Conservation (phyloP, 176 grass and related monocot genomes). For the Oropetium thomaeum region DNA sequence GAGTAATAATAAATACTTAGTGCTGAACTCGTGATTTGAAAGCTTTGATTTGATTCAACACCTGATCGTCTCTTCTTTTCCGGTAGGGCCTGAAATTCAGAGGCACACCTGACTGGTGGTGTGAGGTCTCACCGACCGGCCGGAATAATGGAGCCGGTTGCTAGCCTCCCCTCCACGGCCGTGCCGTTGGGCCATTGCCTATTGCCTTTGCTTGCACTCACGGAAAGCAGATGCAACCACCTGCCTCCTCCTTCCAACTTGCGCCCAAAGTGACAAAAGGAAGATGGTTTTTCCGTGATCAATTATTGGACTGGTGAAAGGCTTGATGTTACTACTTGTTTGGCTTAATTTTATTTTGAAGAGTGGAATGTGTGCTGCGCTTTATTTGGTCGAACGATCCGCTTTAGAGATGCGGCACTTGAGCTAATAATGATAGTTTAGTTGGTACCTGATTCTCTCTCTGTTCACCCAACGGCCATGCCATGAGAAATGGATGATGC, state of each 20-base stretch:
- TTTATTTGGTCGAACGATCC: conserved; percentile 37
- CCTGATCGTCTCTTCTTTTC: neutral
- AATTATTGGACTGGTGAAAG: conserved; percentile 41
- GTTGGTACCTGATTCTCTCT: neutral
- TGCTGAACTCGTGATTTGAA: conserved; percentile 26
- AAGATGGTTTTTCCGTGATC: neutral
- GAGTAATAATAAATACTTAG: neutral
- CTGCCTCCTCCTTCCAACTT: conserved; percentile 30
- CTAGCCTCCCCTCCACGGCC: conserved; percentile 19
- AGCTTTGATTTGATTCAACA: conserved; percentile 34
- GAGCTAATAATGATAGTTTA: neutral
- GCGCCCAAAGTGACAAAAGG: conserved; percentile 30
- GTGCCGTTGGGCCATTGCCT: conserved; percentile 31
- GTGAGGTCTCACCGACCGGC: conserved; percentile 36
- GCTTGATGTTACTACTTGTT: neutral
- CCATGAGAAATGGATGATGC: neutral
- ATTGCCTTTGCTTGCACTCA: conserved; percentile 45
- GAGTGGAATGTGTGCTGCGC: neutral
- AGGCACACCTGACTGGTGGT: conserved; percentile 16
- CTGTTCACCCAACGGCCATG: neutral
- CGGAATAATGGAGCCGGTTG: conserved; percentile 37
- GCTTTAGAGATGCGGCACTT: conserved; percentile 33
- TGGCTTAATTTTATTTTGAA: conserved; percentile 26
- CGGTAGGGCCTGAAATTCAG: conserved; percentile 11
- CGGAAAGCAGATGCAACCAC: conserved; percentile 42